Evolutionary conservation across 192 early-diverging fungal genomes (phyloP), one percentile per base, ranked within the genome.

Genomic region (Entomortierella lignicola): DNA sequence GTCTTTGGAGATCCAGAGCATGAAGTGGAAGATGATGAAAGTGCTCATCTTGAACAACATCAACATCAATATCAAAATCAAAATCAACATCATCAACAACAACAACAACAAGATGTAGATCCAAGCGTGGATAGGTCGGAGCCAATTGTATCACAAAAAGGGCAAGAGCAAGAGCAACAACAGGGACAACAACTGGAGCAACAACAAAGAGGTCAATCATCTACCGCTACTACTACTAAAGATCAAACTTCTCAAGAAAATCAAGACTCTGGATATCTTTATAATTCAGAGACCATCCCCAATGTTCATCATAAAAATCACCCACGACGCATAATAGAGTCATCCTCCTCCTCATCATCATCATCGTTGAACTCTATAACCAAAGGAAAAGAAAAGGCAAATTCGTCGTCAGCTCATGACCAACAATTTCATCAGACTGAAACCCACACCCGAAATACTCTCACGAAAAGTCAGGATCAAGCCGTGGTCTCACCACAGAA

Each of bases 271-370:
- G 61, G 21, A 15, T 37, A 59, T 32, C 44, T 39, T 34, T 60
- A 41, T 15, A 56, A 11, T 20, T 50, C 55, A 25, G 54, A 58
- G 21, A 71, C 60, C 27, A 71, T 71, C 11, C 60, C 69, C 18
- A 71, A 71, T 23, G 48, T 34, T 34, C 31, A 39, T 20, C 18
- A 63, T 15, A 41, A 42, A 5, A 48, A n/a, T 25, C 61, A 63
- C 25, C 54, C 10, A 34, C 54, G 29, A 18, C 53, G 39, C 44
- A 47, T 47, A 47, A 15, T 4, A 42, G 39, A 42, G 39, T 10
- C 39, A 18, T 23, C 26, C n/a, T n/a, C 43, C 25, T n/a, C n/a
- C n/a, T n/a, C n/a, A n/a, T n/a, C n/a, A n/a, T n/a, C n/a, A n/a
- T n/a, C n/a, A 0, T 51, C 47, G 0, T 15, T 23, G n/a, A 63